Percentiles rank a stretch among this genome's conserved stretches.
These are phyloP conservation scores for Exophiala spinifera DNA, from an alignment of 2,329 filamentous ascomycete species.

Conservation along the genomic window DNA sequence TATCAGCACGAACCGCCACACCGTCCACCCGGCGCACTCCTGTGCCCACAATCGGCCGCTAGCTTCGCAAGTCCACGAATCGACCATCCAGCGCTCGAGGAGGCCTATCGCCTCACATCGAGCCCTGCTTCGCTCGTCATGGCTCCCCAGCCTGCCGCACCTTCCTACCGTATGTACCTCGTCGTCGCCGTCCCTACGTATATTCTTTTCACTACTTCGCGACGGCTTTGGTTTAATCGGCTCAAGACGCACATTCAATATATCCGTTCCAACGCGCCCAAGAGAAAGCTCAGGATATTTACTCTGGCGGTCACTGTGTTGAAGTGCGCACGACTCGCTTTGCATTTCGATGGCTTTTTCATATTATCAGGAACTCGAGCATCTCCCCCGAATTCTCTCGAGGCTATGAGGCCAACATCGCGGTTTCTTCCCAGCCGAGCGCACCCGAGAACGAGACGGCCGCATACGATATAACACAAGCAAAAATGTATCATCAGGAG, in stretches of 20 bases:
- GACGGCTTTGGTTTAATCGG: not conserved
- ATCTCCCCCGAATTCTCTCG: conserved; percentile 9
- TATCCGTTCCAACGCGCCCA: not conserved
- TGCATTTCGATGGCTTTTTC: conserved; percentile 9
- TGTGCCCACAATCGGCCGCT: not conserved
- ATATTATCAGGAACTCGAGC: conserved; percentile 3
- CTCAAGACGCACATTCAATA: not conserved
- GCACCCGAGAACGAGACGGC: conserved; percentile 4
- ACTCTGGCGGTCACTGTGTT: not conserved
- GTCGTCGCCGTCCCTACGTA: not conserved
- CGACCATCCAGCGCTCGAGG: not conserved
- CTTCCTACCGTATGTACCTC: not conserved
- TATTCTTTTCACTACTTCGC: not conserved
- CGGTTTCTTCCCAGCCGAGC: conserved; percentile 1
- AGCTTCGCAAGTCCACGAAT: not conserved
- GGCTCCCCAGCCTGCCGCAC: not conserved
- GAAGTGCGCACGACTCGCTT: not conserved
- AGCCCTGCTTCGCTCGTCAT: conserved; percentile 1
- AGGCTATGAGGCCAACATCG: conserved; percentile 17
- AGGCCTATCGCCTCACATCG: not conserved
- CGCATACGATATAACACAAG: conserved; percentile 7
- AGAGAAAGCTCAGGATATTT: not conserved
- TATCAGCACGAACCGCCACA: conserved; percentile 11
- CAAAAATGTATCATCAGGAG: conserved; percentile 43
- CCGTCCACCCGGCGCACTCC: conserved; percentile 1